Conservation (phyloP, 129 eudicot species). For the Dittrichia graveolens region DNA sequence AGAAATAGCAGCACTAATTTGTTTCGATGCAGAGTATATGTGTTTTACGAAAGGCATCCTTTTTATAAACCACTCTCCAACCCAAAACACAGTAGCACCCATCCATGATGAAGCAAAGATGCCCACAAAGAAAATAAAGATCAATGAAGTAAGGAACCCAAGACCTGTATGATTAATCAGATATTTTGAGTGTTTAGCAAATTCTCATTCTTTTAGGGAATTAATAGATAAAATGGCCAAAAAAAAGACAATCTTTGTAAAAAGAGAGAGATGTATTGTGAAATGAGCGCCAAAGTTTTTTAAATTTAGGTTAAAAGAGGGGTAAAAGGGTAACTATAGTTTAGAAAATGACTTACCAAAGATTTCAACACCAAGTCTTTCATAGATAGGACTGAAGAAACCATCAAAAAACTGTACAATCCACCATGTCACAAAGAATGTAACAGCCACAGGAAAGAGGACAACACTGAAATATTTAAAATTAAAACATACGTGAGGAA, state of each 20-base stretch:
- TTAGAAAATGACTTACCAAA: slow-evolving; percentile 60
- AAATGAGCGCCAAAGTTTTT: background rate
- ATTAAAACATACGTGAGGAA: slow-evolving; percentile 1
- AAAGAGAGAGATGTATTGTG: background rate
- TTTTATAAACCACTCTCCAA: slow-evolving; percentile 86
- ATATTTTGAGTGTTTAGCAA: background rate
- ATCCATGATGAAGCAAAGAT: slow-evolving; percentile 91
- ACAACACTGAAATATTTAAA: slow-evolving; percentile 61
- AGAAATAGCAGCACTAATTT: slow-evolving; percentile 89
- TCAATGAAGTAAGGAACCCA: slow-evolving; percentile 78
- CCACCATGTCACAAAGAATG: slow-evolving; percentile 95
- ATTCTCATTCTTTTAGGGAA: background rate
- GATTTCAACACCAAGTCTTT: slow-evolving; percentile 78
- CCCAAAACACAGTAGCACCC: slow-evolving; percentile 82
- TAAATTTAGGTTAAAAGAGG: background rate
- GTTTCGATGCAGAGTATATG: slow-evolving; percentile 85
- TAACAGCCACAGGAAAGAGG: slow-evolving; percentile 92
- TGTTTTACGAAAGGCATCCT: slow-evolving; percentile 85
- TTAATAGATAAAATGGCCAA: background rate
- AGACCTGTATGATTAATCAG: slow-evolving; percentile 54
- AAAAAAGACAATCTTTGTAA: background rate
- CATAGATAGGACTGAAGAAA: slow-evolving; percentile 95
- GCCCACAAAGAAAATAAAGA: slow-evolving; percentile 83
- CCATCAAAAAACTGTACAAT: slow-evolving; percentile 95
- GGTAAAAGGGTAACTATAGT: background rate